Evolutionary conservation across 495 filamentous ascomycete species (phyloP).

Genomic region (Annulohypoxylon maeteangense): DNA sequence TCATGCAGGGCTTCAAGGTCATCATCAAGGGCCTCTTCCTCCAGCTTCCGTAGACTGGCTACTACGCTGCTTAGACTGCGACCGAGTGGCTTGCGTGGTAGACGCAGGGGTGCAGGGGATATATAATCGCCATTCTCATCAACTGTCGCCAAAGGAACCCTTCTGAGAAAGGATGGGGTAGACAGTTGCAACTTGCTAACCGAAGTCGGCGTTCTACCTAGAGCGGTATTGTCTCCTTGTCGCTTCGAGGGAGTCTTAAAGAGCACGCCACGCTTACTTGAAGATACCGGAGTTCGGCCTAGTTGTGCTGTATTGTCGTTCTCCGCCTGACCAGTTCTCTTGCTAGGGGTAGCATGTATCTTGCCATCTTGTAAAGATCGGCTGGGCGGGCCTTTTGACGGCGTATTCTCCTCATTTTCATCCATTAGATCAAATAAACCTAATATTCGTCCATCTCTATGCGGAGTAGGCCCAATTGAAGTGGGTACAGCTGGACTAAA

Average conservation of each 20-base stretch:
- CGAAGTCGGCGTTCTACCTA: slow-evolving; percentile 57
- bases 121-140: slow-evolving; percentile 61
- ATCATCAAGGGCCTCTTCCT: slow-evolving; percentile 79
- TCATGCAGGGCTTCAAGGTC: slow-evolving; percentile 85
- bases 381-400: slow-evolving; percentile 40
- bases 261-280: slow-evolving; percentile 68
- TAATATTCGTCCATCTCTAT: slow-evolving; percentile 85
- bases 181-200: slow-evolving; percentile 63
- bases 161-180: slow-evolving; percentile 81
- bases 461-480: slow-evolving; percentile 85
- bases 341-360: slow-evolving; percentile 54
- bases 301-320: slow-evolving; percentile 51
- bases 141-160: slow-evolving; percentile 58
- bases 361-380: slow-evolving; percentile 20
- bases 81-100: slow-evolving; percentile 72
- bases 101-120: slow-evolving; percentile 59
- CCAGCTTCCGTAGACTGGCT: slow-evolving; percentile 77
- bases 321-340: slow-evolving; percentile 44
- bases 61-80: slow-evolving; percentile 83
- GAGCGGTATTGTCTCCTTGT: slow-evolving; percentile 43
- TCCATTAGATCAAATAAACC: slow-evolving; percentile 91
- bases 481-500: slow-evolving; percentile 68
- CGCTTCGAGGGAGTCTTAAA: slow-evolving; percentile 72
- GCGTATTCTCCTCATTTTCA: slow-evolving; percentile 63
- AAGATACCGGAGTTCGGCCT: slow-evolving; percentile 71